Base-by-base conservation (phyloP, 371 early-diverging fungal species). In the Mortierella sp. region DNA sequence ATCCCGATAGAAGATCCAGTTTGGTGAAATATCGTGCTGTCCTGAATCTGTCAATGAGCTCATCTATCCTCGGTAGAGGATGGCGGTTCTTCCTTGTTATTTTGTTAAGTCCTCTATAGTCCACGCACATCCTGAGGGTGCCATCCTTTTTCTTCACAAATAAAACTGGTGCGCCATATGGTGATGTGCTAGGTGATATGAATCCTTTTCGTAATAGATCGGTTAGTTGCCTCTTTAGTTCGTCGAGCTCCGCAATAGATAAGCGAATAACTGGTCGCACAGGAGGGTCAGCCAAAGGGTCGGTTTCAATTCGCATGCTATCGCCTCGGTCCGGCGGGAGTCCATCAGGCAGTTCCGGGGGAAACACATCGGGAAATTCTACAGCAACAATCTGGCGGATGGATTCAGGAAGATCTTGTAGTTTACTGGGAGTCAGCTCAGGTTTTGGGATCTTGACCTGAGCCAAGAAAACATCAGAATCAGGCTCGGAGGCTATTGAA, bases 81-180 rank as follows among this genome's bases (percentile, higher is more conserved):
- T 43, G 3, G 12, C 17, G 12, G 19, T 43, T 43, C 45, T 43
- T 43, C 17, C 12, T 19, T 9, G 45, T 43, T 19, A 15, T 9
- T 15, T 43, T 43, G 19, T 43, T 43, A 1, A 43, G 19, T 0
- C 17, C 45, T n/a, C n/a, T n/a, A n/a, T 88, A 90, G 29, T 89
- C 87, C 0, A 85, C 64, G 56, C 87, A 87, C 57, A 56, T 23
- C 0, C 86, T 83, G 8, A 86, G 26, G 0, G 71, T 19, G 10
- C 88, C 87, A 59, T 87, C 85, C 29, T 82, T 75, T 67, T 89
- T 88, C 28, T 77, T 78, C 0, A 83, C 88, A 66, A 88, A 85
- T 23, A 86, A 63, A 9, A 85, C 68, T 7, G 87, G 88, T 3
- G 86, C 72, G 0, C 83, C 88, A 57, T 67, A 76, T 0, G 86